Evolutionary conservation across 1,284 basidiomycete species (phyloP).

Genomic region (Ceratobasidium sp.): DNA sequence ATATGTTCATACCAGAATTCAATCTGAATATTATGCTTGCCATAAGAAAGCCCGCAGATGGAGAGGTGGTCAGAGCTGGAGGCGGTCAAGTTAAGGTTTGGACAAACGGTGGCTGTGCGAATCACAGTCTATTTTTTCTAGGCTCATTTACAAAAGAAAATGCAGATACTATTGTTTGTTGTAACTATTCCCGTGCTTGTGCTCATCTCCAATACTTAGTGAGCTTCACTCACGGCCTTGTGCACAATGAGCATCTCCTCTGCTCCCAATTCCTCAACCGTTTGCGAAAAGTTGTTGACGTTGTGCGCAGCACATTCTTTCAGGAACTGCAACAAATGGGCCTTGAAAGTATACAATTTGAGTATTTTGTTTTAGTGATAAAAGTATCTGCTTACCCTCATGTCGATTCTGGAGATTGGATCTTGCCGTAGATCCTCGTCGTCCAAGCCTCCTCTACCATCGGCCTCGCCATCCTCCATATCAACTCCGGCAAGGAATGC

Average conservation of each 20-base stretch:
- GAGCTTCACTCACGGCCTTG: conserved; percentile 61
- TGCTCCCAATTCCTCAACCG: conserved; percentile 73
- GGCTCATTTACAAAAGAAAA: background rate
- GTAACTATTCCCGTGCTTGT: background rate
- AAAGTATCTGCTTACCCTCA: conserved; percentile 70
- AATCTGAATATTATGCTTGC: background rate
- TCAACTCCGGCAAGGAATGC: conserved; percentile 62
- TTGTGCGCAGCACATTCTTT: conserved; percentile 76
- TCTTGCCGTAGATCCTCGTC: conserved; percentile 91
- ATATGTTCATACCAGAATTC: background rate
- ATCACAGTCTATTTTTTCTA: background rate
- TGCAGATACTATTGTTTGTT: background rate
- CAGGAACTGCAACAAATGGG: conserved; percentile 75
- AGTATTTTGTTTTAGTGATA: background rate
- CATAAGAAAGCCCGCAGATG: background rate
- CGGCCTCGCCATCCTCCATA: conserved; percentile 70
- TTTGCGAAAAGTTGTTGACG: conserved; percentile 71
- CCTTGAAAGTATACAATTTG: conserved; percentile 59
- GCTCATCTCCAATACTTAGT: conserved; percentile 18
- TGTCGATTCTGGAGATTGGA: conserved; percentile 88
- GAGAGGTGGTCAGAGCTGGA: background rate
- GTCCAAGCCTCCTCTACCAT: conserved; percentile 72
- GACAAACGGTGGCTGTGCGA: conserved; percentile 24
- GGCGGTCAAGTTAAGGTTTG: background rate
- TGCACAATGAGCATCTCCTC: conserved; percentile 78